Evolutionary conservation across 768 basidiomycete species (phyloP).

Genomic region (Holtermanniella nyarrowii): DNA sequence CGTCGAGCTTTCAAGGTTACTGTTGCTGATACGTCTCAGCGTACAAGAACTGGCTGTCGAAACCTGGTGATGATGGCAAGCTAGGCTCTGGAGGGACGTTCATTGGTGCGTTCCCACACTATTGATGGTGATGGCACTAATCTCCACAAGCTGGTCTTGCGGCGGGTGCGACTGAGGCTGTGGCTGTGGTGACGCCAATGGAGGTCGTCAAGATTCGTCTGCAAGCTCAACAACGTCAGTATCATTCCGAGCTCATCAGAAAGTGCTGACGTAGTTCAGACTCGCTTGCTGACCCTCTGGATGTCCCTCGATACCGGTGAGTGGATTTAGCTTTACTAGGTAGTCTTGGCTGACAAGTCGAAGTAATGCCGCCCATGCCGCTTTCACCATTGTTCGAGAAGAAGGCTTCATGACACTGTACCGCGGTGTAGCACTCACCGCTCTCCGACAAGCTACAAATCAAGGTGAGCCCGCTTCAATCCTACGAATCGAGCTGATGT

Average conservation of each 20-base stretch:
- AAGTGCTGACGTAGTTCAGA: conserved; percentile 39
- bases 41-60: conserved; percentile 75
- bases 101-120: conserved; percentile 51
- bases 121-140: neutral
- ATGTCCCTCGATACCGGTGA: conserved; percentile 73
- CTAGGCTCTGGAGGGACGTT: conserved; percentile 73
- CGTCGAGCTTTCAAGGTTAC: conserved; percentile 4
- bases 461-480: conserved; percentile 53
- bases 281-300: conserved; percentile 89
- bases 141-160: conserved; percentile 68
- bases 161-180: conserved; percentile 90
- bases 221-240: conserved; percentile 75
- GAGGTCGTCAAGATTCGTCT: conserved; percentile 97
- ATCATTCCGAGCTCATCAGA: neutral
- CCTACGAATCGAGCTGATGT: neutral
- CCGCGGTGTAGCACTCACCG: conserved; percentile 85
- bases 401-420: conserved; percentile 79
- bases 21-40: conserved; percentile 10
- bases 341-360: neutral
- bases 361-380: conserved; percentile 84
- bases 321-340: neutral
- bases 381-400: conserved; percentile 85
- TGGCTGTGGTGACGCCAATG: conserved; percentile 94
- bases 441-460: conserved; percentile 91
- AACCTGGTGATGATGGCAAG: conserved; percentile 62